Evolutionary conservation across 495 filamentous ascomycete species (phyloP).

Genomic region (Jackrogersella multiformis): DNA sequence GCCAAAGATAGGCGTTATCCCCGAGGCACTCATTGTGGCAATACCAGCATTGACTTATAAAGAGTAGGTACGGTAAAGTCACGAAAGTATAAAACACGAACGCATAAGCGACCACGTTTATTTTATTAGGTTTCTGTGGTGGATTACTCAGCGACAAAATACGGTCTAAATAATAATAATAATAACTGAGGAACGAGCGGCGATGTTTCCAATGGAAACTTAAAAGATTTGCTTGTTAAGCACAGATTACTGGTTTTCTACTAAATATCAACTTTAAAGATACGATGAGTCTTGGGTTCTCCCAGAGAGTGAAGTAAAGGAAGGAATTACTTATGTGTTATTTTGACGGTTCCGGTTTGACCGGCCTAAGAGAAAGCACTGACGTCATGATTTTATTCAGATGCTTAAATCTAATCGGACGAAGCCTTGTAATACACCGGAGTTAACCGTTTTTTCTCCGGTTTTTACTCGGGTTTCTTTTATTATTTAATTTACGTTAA

Average conservation of each 20-base stretch:
- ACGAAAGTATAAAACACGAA: background rate
- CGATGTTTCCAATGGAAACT: background rate
- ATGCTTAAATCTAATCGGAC: background rate
- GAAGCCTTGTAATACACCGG: background rate
- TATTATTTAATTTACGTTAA: background rate
- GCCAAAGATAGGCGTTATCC: conserved; percentile 43
- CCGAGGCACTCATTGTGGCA: conserved; percentile 29
- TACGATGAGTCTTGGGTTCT: background rate
- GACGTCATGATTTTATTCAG: conserved; percentile 27
- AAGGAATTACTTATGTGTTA: background rate
- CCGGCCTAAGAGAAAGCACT: background rate
- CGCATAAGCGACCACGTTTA: background rate
- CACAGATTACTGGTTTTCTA: background rate
- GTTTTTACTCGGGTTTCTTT: background rate
- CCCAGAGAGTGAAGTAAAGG: background rate
- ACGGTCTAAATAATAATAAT: no score
- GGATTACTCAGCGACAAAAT: conserved; percentile 34
- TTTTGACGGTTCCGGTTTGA: conserved; percentile 11
- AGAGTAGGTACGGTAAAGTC: background rate
- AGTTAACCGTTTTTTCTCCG: background rate
- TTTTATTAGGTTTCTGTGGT: background rate
- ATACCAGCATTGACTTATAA: background rate
- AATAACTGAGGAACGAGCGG: no score
- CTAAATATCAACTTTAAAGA: background rate
- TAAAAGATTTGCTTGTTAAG: background rate